Conservation (phyloP, 495 filamentous ascomycete genomes). For the Penicillium goetzii region DNA sequence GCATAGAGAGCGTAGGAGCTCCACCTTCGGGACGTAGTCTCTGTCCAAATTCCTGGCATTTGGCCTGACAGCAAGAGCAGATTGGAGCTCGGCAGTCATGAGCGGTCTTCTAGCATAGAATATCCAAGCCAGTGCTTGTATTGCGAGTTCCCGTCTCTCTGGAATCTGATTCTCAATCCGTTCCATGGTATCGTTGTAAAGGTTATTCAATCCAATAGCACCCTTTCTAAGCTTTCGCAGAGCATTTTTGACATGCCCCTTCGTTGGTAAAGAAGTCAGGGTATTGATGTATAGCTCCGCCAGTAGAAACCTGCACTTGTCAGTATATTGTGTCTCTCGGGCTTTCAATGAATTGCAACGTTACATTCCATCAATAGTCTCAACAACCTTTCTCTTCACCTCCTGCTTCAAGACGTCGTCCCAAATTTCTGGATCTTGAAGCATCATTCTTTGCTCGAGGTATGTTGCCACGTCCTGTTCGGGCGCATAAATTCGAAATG, state of each 20-base stretch:
- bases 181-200: slow-evolving; percentile 29
- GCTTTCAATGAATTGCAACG: background rate
- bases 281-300: background rate
- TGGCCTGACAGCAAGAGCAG: slow-evolving; percentile 51
- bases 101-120: slow-evolving; percentile 44
- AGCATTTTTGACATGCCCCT: background rate
- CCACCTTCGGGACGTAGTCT: slow-evolving; percentile 41
- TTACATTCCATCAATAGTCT: slow-evolving; percentile 1
- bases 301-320: background rate
- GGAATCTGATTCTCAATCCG: slow-evolving; percentile 30
- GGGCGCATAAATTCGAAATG: background rate
- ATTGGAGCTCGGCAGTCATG: slow-evolving; percentile 45
- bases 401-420: background rate
- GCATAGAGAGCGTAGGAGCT: slow-evolving; percentile 50
- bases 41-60: slow-evolving; percentile 35
- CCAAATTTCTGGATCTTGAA: background rate
- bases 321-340: background rate
- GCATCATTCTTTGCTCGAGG: background rate
- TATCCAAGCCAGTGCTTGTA: slow-evolving; percentile 41
- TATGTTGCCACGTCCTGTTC: background rate
- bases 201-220: slow-evolving; percentile 7
- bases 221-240: background rate
- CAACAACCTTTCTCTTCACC: background rate
- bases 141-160: slow-evolving; percentile 36
- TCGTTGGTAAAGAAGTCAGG: too few relatives aligned